These are phyloP conservation scores for Paraphoma sp. DNA, from an alignment of 2,329 filamentous ascomycete genomes.

Conservation along the genomic window DNA sequence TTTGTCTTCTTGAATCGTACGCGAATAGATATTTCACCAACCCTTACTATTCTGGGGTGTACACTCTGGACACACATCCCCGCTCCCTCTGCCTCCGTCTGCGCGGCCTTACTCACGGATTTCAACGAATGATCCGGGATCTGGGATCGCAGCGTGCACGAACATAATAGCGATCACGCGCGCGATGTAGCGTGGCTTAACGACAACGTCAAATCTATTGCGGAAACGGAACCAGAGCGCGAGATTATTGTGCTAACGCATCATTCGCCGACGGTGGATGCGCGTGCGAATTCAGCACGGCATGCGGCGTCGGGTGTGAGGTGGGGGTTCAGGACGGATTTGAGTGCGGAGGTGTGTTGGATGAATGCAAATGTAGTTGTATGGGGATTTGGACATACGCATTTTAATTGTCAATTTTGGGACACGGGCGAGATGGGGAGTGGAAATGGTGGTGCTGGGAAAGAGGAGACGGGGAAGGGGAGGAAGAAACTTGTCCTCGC, in stretches of 20 bases:
- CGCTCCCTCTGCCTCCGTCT: background rate
- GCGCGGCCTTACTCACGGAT: conserved; percentile 16
- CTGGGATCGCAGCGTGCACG: conserved; percentile 45
- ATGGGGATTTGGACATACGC: conserved; percentile 60
- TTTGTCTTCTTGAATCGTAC: conserved; percentile 23
- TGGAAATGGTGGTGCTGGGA: too few species aligned
- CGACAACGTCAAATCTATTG: conserved; percentile 27
- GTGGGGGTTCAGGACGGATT: conserved; percentile 52
- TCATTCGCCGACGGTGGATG: conserved; percentile 50
- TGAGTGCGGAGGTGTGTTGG: conserved; percentile 48
- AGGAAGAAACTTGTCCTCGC: background rate
- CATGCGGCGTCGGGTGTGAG: conserved; percentile 28
- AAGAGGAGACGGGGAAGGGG: background rate
- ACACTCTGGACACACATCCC: conserved; percentile 18
- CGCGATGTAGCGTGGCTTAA: conserved; percentile 56
- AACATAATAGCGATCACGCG: conserved; percentile 49
- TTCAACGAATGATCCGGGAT: conserved; percentile 25
- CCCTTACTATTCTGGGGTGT: conserved; percentile 26
- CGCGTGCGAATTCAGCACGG: conserved; percentile 42
- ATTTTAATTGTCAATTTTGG: conserved; percentile 54
- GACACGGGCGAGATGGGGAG: conserved; percentile 17
- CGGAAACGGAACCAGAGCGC: conserved; percentile 18
- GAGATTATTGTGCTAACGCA: conserved; percentile 53
- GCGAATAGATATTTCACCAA: conserved; percentile 16
- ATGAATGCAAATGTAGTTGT: conserved; percentile 43